Conservation (phyloP, 306 rosid species). For the Erythrophleum fordii region DNA sequence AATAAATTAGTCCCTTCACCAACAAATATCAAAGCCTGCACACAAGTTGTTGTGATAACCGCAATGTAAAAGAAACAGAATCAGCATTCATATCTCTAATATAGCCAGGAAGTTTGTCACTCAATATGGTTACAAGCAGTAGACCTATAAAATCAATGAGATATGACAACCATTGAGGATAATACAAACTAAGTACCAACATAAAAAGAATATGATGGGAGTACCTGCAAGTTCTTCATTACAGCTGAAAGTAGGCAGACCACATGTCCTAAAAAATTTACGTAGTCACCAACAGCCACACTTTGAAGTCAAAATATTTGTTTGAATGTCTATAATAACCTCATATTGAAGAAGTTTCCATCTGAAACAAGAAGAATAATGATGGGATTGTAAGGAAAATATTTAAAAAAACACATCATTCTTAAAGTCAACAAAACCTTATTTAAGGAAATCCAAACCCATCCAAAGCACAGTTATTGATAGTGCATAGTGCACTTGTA, state of each 20-base stretch:
- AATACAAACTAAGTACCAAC: slow-evolving; percentile 19
- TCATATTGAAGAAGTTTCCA: slow-evolving; percentile 18
- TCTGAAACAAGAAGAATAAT: slow-evolving; percentile 37
- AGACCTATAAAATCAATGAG: slow-evolving; percentile 14
- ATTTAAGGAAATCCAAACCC: slow-evolving; percentile 2
- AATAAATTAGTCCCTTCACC: slow-evolving; percentile 4
- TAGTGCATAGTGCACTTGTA: not conserved
- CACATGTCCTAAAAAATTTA: slow-evolving; percentile 41
- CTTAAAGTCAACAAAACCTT: slow-evolving; percentile 22
- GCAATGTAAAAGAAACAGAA: slow-evolving; percentile 23
- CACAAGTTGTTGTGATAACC: slow-evolving; percentile 7
- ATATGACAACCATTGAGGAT: slow-evolving; percentile 9
- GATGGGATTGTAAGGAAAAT: slow-evolving; percentile 29
- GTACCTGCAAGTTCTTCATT: slow-evolving; percentile 66
- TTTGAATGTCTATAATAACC: slow-evolving; percentile 15
- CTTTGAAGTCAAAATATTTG: slow-evolving; percentile 22
- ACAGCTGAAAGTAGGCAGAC: slow-evolving; percentile 52
- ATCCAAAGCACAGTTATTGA: not conserved
- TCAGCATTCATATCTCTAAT: slow-evolving; percentile 19
- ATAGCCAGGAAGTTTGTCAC: not conserved
- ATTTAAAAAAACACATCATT: slow-evolving; percentile 15
- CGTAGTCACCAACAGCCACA: slow-evolving; percentile 24
- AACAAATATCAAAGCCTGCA: slow-evolving; percentile 24
- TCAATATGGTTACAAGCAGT: not conserved
- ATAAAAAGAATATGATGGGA: not conserved